A percentile compares a stretch with the other conserved stretches of the same genome.
Conservation (phyloP, 2,329 filamentous ascomycete genomes). For the Sarocladiaceae sp. region DNA sequence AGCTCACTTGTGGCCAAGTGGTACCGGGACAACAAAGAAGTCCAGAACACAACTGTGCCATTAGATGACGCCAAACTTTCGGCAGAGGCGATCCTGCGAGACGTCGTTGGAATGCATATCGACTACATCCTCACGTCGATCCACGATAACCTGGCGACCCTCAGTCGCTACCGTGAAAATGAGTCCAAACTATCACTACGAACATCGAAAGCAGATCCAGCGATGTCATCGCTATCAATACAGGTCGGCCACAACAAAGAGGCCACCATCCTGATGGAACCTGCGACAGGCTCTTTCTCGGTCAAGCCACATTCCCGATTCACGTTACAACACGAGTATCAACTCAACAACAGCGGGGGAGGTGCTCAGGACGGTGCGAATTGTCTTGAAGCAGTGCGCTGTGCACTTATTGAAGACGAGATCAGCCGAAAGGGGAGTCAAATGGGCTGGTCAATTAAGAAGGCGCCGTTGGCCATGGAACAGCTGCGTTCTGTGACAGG, state of each 20-base stretch:
- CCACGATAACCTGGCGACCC: constrained; percentile 53
- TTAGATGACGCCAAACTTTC: constrained; percentile 62
- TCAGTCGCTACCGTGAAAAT: constrained; percentile 57
- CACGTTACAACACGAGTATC: constrained; percentile 54
- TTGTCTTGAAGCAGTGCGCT: constrained; percentile 59
- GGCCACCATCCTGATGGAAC: constrained; percentile 65
- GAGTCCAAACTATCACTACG: constrained; percentile 55
- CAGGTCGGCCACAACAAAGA: constrained; percentile 61
- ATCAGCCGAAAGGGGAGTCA: constrained; percentile 56
- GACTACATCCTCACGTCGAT: constrained; percentile 67
- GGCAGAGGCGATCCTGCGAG: constrained; percentile 68
- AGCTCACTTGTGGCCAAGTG: constrained; percentile 66
- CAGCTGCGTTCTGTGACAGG: constrained; percentile 58
- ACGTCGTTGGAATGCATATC: constrained; percentile 71
- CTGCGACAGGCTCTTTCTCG: constrained; percentile 71
- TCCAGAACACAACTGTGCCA: constrained; percentile 61
- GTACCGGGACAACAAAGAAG: constrained; percentile 79
- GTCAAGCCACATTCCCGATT: constrained; percentile 61
- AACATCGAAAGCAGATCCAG: constrained; percentile 57
- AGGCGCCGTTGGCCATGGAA: constrained; percentile 46
- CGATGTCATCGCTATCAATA: constrained; percentile 63
- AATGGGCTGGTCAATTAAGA: constrained; percentile 58
- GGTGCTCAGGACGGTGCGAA: constrained; percentile 52
- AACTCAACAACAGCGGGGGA: constrained; percentile 58
- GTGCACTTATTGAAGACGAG: constrained; percentile 56